Base-by-base conservation (phyloP, 352 stramenopile species). In the Phytophthora megakarya region DNA sequence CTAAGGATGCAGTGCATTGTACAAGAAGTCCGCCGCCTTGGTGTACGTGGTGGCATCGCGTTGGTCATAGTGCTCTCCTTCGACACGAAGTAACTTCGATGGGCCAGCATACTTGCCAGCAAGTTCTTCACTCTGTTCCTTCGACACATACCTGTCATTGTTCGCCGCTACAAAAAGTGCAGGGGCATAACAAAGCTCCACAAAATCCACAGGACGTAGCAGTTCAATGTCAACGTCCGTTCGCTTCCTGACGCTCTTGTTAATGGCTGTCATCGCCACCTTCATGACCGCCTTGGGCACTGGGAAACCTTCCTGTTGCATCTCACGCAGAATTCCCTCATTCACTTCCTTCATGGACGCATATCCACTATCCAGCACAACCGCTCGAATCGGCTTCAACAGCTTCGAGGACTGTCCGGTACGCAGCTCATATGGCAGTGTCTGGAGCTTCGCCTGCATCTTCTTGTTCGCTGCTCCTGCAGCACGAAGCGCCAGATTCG, bases 291-390 rank as follows among this genome's bases (percentile, higher is more conserved):
- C 70, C 46, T 81, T 86, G 2, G 88, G 88, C 35, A 93, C 65
- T 4, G 75, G 58, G 44, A 95, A 93, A 2, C 88, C 88, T 49
- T 93, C 85, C 8, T 89, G 51, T 40, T 92, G 75, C 46, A 93
- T 78, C 0, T 76, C 65, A 26, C 68, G 53, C 48, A 93, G 72
- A 25, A 93, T 46, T 22, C 89, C 84, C 22, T 88, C 76, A 16
- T 75, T 90, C 25, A 91, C 65, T 49, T 84, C 73, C 21, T 75
- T 68, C 80, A 93, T 91, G 32, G 73, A 84, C 22, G 84, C 75
- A 61, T 93, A 93, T 1, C 75, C 85, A 40, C 82, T 82, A 58
- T 95, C 86, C 33, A 93, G 71, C 25, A 93, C 75, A 51, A 95
- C 65, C 38, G 75, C 84, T 21, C 75, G 74, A 53, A 95, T 92